Conservation (phyloP, 208 protist species). For the Acanthamoeba culbertsoni region DNA sequence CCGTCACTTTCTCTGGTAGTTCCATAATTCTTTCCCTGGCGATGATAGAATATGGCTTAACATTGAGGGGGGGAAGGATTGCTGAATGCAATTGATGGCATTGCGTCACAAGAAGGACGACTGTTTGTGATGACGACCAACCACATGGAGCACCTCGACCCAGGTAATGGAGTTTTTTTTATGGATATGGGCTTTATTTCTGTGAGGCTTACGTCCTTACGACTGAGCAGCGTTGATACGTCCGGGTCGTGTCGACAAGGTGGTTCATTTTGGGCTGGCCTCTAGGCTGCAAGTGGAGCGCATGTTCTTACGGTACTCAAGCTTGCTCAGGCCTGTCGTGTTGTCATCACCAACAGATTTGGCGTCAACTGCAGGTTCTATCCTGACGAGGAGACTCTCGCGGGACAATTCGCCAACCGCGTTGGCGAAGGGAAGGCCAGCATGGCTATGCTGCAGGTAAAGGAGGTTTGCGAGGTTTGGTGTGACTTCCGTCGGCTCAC, state of each 20-base stretch:
- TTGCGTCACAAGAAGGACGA: constrained; percentile 92
- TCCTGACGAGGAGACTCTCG: background rate
- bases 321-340: background rate
- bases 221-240: constrained; percentile 92
- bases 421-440: background rate
- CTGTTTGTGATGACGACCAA: constrained; percentile 98
- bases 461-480: no score
- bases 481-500: no score
- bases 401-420: background rate
- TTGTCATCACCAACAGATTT: background rate
- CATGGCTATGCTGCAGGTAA: constrained; percentile 55
- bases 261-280: constrained; percentile 87
- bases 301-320: constrained; percentile 19
- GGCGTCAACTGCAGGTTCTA: background rate
- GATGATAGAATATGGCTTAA: no score
- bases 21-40: background rate
- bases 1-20: background rate
- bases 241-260: constrained; percentile 93
- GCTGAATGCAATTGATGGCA: constrained; percentile 95
- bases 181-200: no score
- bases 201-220: no score
- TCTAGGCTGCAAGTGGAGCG: constrained; percentile 80
- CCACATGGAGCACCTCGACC: constrained; percentile 90
- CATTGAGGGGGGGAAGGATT: no score
- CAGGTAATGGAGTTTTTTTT: background rate